phyloP scores from a whole-genome alignment of 108 stramenopile species.

The Heterococcus sp. region DNA sequence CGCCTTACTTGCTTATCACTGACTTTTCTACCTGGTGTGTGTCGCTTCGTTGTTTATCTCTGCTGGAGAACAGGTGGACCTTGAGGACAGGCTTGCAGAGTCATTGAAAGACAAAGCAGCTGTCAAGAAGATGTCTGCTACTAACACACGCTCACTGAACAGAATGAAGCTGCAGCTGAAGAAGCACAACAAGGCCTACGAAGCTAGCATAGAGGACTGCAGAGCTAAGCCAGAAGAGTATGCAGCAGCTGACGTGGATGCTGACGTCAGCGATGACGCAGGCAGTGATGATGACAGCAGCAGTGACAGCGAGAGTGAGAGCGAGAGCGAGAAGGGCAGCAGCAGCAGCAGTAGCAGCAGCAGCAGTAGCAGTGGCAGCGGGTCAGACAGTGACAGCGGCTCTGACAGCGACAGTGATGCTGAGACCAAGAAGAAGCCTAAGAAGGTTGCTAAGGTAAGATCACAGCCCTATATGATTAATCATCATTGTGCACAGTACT shows the following conservation, averaged over 20 bases:
- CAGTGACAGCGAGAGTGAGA: neutral
- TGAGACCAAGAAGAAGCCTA: constrained; percentile 26
- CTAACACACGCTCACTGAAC: constrained; percentile 84
- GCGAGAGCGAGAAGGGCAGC: neutral
- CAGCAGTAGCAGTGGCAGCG: neutral
- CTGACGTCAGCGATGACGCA: too few relatives aligned
- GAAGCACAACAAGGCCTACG: constrained; percentile 80
- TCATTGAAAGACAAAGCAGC: constrained; percentile 81
- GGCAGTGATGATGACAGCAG: neutral
- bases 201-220: constrained; percentile 41
- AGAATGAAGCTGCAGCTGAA: constrained; percentile 85
- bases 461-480: constrained; percentile 4
- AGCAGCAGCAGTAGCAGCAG: neutral
- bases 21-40: too few relatives aligned
- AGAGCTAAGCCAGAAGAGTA: constrained; percentile 42
- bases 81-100: constrained; percentile 77
- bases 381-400: constrained; percentile 42
- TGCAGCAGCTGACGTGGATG: too few relatives aligned
- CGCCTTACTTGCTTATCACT: too few relatives aligned
- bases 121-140: constrained; percentile 84
- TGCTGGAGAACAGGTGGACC: constrained; percentile 76
- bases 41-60: too few relatives aligned
- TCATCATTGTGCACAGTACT: constrained; percentile 25
- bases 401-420: constrained; percentile 23
- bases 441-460: constrained; percentile 49